phyloP scores from a whole-genome alignment of 306 rosid genomes.

The Quercus mongolica region DNA sequence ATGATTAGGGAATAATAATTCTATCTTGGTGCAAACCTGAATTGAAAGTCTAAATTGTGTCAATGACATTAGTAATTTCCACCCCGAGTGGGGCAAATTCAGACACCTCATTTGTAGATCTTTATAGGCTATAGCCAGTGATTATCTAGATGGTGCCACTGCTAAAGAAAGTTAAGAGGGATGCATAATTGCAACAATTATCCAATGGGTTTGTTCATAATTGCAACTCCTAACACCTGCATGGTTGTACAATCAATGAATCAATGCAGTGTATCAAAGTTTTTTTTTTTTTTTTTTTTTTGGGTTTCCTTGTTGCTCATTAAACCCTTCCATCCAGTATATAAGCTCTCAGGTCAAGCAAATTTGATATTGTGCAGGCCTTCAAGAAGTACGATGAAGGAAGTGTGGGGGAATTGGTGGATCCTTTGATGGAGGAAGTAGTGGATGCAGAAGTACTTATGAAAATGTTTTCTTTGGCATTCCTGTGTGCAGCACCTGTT shows the following conservation, averaged over 20 bases:
- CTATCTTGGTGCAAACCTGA: not conserved
- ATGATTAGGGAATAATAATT: not conserved
- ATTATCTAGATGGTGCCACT: not conserved
- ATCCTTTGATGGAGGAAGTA: conserved; percentile 69
- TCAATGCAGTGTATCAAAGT: too few species aligned
- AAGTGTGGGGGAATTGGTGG: conserved; percentile 49
- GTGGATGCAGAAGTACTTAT: conserved; percentile 48
- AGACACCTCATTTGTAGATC: not conserved
- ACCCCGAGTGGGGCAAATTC: not conserved
- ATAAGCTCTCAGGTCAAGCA: conserved; percentile 1
- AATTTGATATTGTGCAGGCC: conserved; percentile 51
- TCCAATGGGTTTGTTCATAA: too few species aligned
- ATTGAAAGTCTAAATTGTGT: too few species aligned
- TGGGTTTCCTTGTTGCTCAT: not conserved
- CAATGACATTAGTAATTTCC: not conserved
- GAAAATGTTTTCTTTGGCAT: conserved; percentile 71
- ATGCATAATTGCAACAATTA: too few species aligned
- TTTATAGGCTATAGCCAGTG: not conserved
- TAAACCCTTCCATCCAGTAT: not conserved
- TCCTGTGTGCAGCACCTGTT: conserved; percentile 83
- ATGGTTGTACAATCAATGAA: too few species aligned
- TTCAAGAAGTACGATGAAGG: conserved; percentile 65
- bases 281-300: too few species aligned
- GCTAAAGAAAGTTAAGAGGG: not conserved
- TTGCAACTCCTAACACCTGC: too few species aligned